These are phyloP conservation scores for Jatropha podagrica DNA, from an alignment of 441 rosid genomes.

Conservation along the genomic window DNA sequence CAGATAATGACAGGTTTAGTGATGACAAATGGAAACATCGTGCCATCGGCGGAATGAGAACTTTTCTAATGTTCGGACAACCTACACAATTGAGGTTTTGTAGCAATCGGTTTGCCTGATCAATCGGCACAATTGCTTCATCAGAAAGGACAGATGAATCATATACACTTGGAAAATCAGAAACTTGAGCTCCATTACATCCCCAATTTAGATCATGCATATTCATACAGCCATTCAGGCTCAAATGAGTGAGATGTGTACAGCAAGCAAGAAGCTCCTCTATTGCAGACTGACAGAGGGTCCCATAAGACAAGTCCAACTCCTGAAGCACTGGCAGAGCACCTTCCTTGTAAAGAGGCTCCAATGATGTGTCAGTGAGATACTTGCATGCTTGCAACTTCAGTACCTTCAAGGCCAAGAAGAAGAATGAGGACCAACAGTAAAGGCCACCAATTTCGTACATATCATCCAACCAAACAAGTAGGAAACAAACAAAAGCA, in stretches of 20 bases:
- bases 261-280: constrained; percentile 93
- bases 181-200: constrained; percentile 41
- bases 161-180: constrained; percentile 34
- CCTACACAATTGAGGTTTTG: constrained; percentile 93
- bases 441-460: background rate
- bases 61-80: constrained; percentile 89
- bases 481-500: background rate
- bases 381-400: constrained; percentile 97
- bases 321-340: constrained; percentile 81
- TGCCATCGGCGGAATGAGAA: constrained; percentile 73
- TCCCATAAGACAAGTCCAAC: constrained; percentile 93
- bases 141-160: constrained; percentile 25
- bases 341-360: constrained; percentile 86
- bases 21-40: constrained; percentile 72
- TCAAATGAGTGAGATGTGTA: constrained; percentile 89
- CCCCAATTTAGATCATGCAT: constrained; percentile 97
- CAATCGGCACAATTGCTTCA: constrained; percentile 37
- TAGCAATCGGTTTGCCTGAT: constrained; percentile 65
- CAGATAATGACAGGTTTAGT: constrained; percentile 80
- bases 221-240: constrained; percentile 90
- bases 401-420: constrained; percentile 54
- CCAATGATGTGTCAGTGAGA: constrained; percentile 79
- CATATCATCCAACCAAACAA: background rate
- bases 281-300: constrained; percentile 84
- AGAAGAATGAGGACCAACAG: constrained; percentile 11